Evolutionary conservation across 208 protist species (phyloP).

Genomic region (Acanthamoeba culbertsoni): DNA sequence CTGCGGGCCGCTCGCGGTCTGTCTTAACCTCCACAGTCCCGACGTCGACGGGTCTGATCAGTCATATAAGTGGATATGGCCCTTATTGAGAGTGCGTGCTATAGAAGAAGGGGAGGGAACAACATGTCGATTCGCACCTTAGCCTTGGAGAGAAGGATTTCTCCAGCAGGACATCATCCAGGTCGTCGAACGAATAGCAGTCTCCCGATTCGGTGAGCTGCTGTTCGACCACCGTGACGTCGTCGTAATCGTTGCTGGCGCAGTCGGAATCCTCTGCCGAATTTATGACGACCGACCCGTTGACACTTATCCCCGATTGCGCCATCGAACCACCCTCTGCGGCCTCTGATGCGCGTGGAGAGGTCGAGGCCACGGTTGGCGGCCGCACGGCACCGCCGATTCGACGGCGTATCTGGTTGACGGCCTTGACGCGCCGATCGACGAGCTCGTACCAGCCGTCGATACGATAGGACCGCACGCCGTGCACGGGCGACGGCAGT

Average conservation of each 20-base stretch:
- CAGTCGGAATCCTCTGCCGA: neutral
- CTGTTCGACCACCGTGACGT: neutral
- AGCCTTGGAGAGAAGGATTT: too few species aligned
- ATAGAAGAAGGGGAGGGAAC: too few species aligned
- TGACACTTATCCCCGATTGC: neutral
- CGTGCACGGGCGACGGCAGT: neutral
- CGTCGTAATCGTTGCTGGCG: neutral
- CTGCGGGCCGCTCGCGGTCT: too few species aligned
- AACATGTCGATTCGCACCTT: too few species aligned
- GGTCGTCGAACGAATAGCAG: slow-evolving; percentile 15
- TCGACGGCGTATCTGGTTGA: neutral
- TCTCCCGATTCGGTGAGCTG: neutral
- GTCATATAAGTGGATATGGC: too few species aligned
- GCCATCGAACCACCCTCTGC: neutral
- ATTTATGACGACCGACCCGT: neutral
- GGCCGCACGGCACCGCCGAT: neutral
- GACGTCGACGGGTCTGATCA: too few species aligned
- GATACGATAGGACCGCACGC: slow-evolving; percentile 17
- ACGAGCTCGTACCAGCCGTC: slow-evolving; percentile 33
- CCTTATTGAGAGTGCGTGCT: too few species aligned
- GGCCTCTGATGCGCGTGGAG: neutral
- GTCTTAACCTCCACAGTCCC: too few species aligned
- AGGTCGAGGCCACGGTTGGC: neutral
- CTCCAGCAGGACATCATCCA: too few species aligned
- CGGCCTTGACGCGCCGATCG: neutral